Base-by-base conservation (phyloP, 768 basidiomycete species). In the Agaricus blazei region DNA sequence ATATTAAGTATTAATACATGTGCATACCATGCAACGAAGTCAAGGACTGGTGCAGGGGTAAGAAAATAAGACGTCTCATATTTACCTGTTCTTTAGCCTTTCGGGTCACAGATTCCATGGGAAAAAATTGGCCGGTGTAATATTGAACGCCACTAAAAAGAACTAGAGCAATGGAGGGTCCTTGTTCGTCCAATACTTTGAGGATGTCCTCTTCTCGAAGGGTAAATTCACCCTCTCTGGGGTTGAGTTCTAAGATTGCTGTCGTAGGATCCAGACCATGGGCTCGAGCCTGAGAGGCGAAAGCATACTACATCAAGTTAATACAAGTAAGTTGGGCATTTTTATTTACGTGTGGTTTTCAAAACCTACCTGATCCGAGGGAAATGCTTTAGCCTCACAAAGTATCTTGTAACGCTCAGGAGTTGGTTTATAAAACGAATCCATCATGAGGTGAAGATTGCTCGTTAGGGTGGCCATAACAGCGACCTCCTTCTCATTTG, bases 111-210 rank as follows among this genome's bases (percentile, higher is more conserved):
- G 74, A 72, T 65, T 87, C 65, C 74, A 98, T 93, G 51, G 93
- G 88, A 73, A 99, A 98, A 71, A 77, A 84, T 69, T 99, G 95
- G 12, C 95, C 97, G 24, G 93, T 96, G 73, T 98, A 99, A 74
- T 94, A 99, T 70, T 98, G 96, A 34, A 98, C 85, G 2, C 96
- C 93, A 53, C 89, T 87, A 66, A 99, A 89, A 57, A 98, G 80
- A 56, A 98, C 93, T 40, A 99, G 78, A 29, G 97, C 90, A 60
- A 98, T 93, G 44, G 77, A 78, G 48, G 79, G 62, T 14, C 90
- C 91, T 66, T 94, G 81, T 59, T 80, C 76, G 48, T 81, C 78
- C 62, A 99, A 85, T 46, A 74, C 72, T 53, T 80, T 76, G 36
- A 98, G 72, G 63, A 98, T 95, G 69, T 99, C 97, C 64, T 90